Percentiles rank a stretch among this genome's conserved stretches.
Conservation (phyloP, 768 basidiomycete genomes). For the Kwoniella bestiolae region DNA sequence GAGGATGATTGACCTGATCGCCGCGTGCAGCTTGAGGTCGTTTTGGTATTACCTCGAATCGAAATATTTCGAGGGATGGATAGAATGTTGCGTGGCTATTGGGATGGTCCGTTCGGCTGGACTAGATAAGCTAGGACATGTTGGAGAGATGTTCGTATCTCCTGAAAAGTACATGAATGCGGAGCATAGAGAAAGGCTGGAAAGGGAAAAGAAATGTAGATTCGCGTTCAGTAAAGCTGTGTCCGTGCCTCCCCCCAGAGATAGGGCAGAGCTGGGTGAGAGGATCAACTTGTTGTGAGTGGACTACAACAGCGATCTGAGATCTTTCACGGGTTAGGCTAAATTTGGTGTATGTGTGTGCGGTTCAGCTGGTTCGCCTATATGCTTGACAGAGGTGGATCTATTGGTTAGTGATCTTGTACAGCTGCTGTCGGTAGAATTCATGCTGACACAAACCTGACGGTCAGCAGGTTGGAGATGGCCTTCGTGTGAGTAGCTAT, state of each 20-base stretch:
- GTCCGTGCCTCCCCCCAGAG: slow-evolving; percentile 23
- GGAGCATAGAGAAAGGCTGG: background rate
- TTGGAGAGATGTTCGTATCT: slow-evolving; percentile 23
- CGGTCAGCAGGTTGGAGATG: slow-evolving; percentile 23
- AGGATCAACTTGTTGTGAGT: slow-evolving; percentile 47
- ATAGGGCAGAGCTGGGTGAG: slow-evolving; percentile 27
- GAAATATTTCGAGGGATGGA: slow-evolving; percentile 38
- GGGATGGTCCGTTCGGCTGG: slow-evolving; percentile 31
- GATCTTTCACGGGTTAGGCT: background rate
- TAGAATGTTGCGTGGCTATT: slow-evolving; percentile 16
- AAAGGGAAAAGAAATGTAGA: slow-evolving; percentile 20
- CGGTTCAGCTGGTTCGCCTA: slow-evolving; percentile 40
- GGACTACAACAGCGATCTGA: too few species aligned
- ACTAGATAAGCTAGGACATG: slow-evolving; percentile 32
- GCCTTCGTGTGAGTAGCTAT: slow-evolving; percentile 18
- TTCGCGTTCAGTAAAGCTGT: slow-evolving; percentile 25
- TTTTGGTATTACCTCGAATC: slow-evolving; percentile 16
- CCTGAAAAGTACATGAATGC: background rate
- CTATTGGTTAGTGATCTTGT: slow-evolving; percentile 23
- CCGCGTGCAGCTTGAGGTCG: slow-evolving; percentile 25
- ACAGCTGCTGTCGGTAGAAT: background rate
- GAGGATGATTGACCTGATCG: slow-evolving; percentile 38
- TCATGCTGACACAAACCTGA: background rate
- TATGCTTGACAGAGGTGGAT: slow-evolving; percentile 19
- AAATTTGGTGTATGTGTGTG: background rate